Conservation (phyloP, 352 stramenopile species). For the Globisporangium ultimum region DNA sequence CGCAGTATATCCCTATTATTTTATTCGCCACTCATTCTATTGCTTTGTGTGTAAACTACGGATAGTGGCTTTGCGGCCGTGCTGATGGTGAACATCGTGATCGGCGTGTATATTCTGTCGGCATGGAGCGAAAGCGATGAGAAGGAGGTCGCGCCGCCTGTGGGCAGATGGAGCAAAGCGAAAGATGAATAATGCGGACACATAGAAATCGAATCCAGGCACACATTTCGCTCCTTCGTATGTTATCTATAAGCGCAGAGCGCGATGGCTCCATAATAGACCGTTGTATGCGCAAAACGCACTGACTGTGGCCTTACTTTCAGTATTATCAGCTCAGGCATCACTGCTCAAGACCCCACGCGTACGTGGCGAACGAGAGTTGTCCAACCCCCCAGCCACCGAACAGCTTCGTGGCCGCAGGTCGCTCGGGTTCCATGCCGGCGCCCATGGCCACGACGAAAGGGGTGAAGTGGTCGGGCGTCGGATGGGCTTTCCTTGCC, state of each 20-base stretch:
- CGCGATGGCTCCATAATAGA: too few relatives aligned
- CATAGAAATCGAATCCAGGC: slow-evolving; percentile 90
- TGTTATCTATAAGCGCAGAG: too few relatives aligned
- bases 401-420: slow-evolving; percentile 32
- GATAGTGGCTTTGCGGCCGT: slow-evolving; percentile 66
- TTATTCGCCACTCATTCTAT: too few relatives aligned
- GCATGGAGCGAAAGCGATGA: slow-evolving; percentile 61
- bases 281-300: too few relatives aligned
- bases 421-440: slow-evolving; percentile 40
- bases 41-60: not conserved
- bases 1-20: too few relatives aligned
- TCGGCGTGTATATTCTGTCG: slow-evolving; percentile 73
- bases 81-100: slow-evolving; percentile 73
- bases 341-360: slow-evolving; percentile 17
- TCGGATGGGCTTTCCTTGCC: slow-evolving; percentile 35
- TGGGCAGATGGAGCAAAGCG: slow-evolving; percentile 51
- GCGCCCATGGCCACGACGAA: slow-evolving; percentile 45
- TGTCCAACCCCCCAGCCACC: slow-evolving; percentile 35
- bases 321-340: not conserved
- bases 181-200: slow-evolving; percentile 36
- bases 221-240: slow-evolving; percentile 61
- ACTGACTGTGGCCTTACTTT: too few relatives aligned
- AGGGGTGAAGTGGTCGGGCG: slow-evolving; percentile 53
- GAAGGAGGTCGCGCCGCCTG: slow-evolving; percentile 42
- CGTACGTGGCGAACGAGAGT: slow-evolving; percentile 41